Evolutionary conservation across 208 protist species (phyloP).

Genomic region (Leptomonas seymouri): DNA sequence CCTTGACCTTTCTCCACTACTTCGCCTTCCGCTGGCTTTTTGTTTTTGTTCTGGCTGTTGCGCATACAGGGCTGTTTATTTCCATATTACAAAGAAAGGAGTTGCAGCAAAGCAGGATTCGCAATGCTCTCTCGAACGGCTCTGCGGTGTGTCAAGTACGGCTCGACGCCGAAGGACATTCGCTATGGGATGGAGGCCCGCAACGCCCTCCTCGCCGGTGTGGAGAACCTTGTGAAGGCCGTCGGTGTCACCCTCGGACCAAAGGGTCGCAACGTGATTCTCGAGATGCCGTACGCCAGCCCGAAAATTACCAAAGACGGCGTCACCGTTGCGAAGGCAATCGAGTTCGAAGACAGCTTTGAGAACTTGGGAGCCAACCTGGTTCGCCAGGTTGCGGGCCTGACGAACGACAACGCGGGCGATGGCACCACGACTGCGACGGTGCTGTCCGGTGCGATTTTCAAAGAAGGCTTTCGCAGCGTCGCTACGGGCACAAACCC

Average conservation of each 20-base stretch:
- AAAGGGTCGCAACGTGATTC: slow-evolving; percentile 98
- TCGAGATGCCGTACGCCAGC: slow-evolving; percentile 98
- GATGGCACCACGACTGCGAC: slow-evolving; percentile 99
- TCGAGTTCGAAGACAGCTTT: slow-evolving; percentile 98
- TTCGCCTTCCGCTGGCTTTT: no score
- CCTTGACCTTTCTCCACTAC: no score
- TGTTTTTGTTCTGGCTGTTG: no score
- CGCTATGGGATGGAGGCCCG: slow-evolving; percentile 96
- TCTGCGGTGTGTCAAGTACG: slow-evolving; percentile 66
- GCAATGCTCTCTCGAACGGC: slow-evolving; percentile 49
- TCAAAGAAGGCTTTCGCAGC: slow-evolving; percentile 97
- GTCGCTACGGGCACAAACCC: slow-evolving; percentile 99
- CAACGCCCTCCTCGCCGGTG: slow-evolving; percentile 92
- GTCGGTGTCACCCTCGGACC: slow-evolving; percentile 99
- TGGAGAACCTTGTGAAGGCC: slow-evolving; percentile 97
- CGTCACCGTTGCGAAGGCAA: slow-evolving; percentile 99
- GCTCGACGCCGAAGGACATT: slow-evolving; percentile 96
- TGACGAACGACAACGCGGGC: slow-evolving; percentile 98
- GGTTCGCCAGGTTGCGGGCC: slow-evolving; percentile 94
- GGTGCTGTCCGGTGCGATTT: slow-evolving; percentile 98
- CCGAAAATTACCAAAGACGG: slow-evolving; percentile 99
- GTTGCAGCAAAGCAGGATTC: neutral
- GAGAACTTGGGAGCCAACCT: slow-evolving; percentile 99
- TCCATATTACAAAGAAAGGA: no score
- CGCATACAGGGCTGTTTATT: no score